Conservation (phyloP, 1,284 basidiomycete genomes). For the Marasmius oreades region DNA sequence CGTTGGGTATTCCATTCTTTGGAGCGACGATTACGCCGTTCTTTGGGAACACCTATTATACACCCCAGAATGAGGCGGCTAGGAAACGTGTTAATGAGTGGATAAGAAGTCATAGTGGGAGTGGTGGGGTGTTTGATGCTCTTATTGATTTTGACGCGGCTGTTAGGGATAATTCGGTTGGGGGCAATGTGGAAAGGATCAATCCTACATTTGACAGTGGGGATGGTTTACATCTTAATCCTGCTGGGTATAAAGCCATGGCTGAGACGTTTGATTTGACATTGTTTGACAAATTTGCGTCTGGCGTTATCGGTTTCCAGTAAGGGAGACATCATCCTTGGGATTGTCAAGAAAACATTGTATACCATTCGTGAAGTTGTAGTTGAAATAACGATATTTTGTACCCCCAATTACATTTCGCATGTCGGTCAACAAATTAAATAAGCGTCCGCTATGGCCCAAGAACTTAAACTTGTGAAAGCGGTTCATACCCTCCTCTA, state of each 20-base stretch:
- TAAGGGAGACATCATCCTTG: too few species aligned
- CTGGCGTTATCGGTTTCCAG: conserved; percentile 5
- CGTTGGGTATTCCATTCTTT: conserved; percentile 40
- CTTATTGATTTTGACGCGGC: conserved; percentile 46
- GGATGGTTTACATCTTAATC: conserved; percentile 46
- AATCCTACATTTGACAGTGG: conserved; percentile 37
- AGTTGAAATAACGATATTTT: too few species aligned
- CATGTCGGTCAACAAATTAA: too few species aligned
- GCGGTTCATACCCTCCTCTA: conserved; percentile 56
- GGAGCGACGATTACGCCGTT: conserved; percentile 51
- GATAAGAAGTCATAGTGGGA: conserved; percentile 36
- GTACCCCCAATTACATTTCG: too few species aligned
- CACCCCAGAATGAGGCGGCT: conserved; percentile 35
- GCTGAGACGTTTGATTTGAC: conserved; percentile 38
- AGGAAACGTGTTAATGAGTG: conserved; percentile 40
- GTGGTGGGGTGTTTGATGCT: conserved; percentile 40
- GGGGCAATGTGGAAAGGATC: conserved; percentile 32
- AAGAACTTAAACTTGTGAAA: conserved; percentile 22
- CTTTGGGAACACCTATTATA: conserved; percentile 32
- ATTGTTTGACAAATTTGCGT: conserved; percentile 27
- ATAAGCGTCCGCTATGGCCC: background rate
- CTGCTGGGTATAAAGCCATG: conserved; percentile 40
- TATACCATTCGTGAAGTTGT: too few species aligned
- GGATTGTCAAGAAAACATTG: too few species aligned
- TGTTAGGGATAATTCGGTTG: conserved; percentile 28